phyloP scores from a whole-genome alignment of 352 stramenopile genomes.

The Thalassiosira mediterranea region DNA sequence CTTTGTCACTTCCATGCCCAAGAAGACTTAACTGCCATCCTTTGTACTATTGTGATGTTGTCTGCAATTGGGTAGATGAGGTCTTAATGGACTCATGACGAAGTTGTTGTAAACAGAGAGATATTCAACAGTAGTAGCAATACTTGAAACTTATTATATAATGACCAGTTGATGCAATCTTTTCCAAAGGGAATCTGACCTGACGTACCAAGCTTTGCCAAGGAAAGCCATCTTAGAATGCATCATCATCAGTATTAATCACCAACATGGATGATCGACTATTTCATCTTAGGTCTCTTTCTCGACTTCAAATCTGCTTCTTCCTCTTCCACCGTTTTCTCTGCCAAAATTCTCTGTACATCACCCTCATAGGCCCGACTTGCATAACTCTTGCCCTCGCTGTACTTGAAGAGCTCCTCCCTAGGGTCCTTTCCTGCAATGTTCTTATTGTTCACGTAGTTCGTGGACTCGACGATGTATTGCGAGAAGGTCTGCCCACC shows the following conservation, averaged over 20 bases:
- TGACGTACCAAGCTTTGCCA: too few relatives aligned
- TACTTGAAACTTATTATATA: not conserved
- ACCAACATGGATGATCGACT: not conserved
- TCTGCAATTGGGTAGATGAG: too few relatives aligned
- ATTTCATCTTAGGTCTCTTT: constrained; percentile 45
- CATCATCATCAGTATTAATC: not conserved
- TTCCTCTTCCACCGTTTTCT: constrained; percentile 80
- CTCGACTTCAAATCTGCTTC: constrained; percentile 52
- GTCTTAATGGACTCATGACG: too few relatives aligned
- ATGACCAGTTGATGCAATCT: too few relatives aligned
- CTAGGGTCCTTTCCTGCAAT: constrained; percentile 83
- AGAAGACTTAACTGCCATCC: too few relatives aligned
- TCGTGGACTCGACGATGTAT: constrained; percentile 76
- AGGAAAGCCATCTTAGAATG: too few relatives aligned
- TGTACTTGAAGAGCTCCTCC: constrained; percentile 84
- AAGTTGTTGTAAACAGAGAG: too few relatives aligned
- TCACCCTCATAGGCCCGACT: constrained; percentile 73
- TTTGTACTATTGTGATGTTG: too few relatives aligned
- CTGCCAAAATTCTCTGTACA: constrained; percentile 69
- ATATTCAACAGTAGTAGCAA: not conserved
- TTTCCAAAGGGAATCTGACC: too few relatives aligned
- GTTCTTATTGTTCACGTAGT: constrained; percentile 71
- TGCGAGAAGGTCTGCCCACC: constrained; percentile 78
- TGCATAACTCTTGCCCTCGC: constrained; percentile 75
- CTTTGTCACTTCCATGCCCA: too few relatives aligned